Base-by-base conservation (phyloP, 352 stramenopile genomes). In the Pythium coloratum region DNA sequence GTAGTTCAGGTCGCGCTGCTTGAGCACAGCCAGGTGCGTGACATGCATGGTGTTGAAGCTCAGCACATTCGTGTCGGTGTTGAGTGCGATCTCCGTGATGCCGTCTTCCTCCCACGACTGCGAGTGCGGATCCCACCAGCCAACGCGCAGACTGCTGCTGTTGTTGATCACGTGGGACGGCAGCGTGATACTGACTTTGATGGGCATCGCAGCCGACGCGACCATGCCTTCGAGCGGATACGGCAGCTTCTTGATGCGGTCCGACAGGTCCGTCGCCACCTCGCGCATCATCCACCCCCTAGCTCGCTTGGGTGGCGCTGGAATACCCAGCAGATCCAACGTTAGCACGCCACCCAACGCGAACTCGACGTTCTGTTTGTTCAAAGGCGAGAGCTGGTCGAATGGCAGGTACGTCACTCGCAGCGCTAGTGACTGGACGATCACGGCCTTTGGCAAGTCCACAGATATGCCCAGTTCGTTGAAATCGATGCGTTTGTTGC, bases 401-500 rank as follows among this genome's bases (percentile, higher is more conserved):
- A 89, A 92, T 10, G 84, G 82, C 59, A 90, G 74, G 50, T 83
- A 83, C 0, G 77, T 80, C 3, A 85, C 76, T 7, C 83, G 86
- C 14, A 92, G 62, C 18, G 84, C 86, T 3, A 94, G 66, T n/a
- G 84, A 89, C 70, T 94, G 86, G 40, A 90, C 70, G 53, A 92
- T 82, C 10, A 92, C 73, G 54, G 86, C 81, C 67, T 94, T 94
- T 0, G 86, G 84, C n/a, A 92, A 68, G 57, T 94, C 86, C 13
- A 94, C 79, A 18, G 72, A 76, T 6, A 88, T 61, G 8, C 84
- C 82, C 18, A 91, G 72, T 40, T 91, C 82, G 0, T 64, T 40
- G 44, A 94, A 94, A 62, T 94, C 84, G 32, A 94, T 85, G 28
- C 79, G 77, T 51, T 92, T 92, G 72, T 87, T 91, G 3, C 86